phyloP scores from a whole-genome alignment of 2,329 filamentous ascomycete species.

The Trichoderma hamatum region DNA sequence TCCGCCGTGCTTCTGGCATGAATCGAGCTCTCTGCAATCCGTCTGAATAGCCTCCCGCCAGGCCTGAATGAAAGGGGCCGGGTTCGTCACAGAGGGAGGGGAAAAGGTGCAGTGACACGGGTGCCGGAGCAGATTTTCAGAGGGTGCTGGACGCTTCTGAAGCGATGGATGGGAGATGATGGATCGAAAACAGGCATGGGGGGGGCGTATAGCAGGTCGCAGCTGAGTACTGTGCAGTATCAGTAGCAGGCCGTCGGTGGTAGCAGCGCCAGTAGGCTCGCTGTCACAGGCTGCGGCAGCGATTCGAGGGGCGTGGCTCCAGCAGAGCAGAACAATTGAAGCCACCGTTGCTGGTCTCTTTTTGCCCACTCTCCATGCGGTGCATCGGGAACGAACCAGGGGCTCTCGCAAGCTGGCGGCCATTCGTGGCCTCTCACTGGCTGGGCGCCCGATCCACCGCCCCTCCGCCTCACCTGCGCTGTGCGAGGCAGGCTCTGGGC shows the following conservation, averaged over 20 bases:
- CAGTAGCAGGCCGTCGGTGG: background rate
- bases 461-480: slow-evolving; percentile 28
- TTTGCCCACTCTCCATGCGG: background rate
- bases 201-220: background rate
- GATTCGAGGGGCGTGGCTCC: slow-evolving; percentile 8
- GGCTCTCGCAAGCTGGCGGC: slow-evolving; percentile 3
- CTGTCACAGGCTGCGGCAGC: background rate
- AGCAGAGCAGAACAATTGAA: background rate
- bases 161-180: slow-evolving; percentile 27
- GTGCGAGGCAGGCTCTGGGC: slow-evolving; percentile 21
- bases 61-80: slow-evolving; percentile 28
- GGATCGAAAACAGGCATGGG: slow-evolving; percentile 23
- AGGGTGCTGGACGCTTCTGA: slow-evolving; percentile 12
- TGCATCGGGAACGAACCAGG: slow-evolving; percentile 20
- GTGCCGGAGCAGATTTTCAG: slow-evolving; percentile 21
- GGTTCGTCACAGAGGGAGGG: slow-evolving; percentile 24
- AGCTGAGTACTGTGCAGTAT: background rate
- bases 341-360: background rate
- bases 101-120: slow-evolving; percentile 23
- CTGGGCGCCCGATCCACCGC: slow-evolving; percentile 21
- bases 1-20: background rate
- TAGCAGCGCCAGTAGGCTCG: background rate
- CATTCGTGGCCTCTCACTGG: slow-evolving; percentile 21
- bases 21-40: background rate
- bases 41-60: slow-evolving; percentile 24